phyloP scores from a whole-genome alignment of 805 yeast genomes.

The Metschnikowia picachoensis region DNA sequence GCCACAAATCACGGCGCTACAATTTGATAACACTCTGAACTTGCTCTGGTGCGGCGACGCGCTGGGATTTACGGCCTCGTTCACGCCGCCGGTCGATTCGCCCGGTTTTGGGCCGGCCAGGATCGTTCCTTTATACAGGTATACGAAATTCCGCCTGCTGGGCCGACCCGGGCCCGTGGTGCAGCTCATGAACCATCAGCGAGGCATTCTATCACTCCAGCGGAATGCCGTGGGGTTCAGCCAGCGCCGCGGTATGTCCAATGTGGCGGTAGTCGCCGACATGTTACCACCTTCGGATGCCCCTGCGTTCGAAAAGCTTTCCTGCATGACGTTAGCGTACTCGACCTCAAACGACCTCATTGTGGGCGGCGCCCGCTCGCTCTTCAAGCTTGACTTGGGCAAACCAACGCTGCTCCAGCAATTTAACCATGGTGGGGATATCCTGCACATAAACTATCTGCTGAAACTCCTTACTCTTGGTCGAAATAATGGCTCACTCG shows the following conservation, averaged over 20 bases:
- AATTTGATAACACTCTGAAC: constrained; percentile 70
- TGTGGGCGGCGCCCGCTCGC: constrained; percentile 23
- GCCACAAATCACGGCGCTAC: constrained; percentile 25
- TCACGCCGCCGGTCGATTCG: constrained; percentile 22
- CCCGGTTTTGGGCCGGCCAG: constrained; percentile 7
- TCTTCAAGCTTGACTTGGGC: constrained; percentile 33
- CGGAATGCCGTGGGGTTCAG: constrained; percentile 29
- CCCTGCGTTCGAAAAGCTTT: constrained; percentile 19
- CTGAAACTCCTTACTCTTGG: constrained; percentile 57
- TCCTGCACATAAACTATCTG: constrained; percentile 42
- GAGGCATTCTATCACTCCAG: constrained; percentile 35
- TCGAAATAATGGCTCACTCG: constrained; percentile 55
- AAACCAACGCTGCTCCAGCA: constrained; percentile 23
- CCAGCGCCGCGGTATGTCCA: constrained; percentile 32
- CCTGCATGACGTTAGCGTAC: constrained; percentile 33
- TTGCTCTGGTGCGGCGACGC: constrained; percentile 83
- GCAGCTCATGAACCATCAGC: constrained; percentile 29
- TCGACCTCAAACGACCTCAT: constrained; percentile 29
- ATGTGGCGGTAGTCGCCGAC: constrained; percentile 13
- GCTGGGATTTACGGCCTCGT: constrained; percentile 44
- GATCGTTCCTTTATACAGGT: constrained; percentile 29
- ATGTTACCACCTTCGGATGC: constrained; percentile 7
- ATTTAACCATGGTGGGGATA: constrained; percentile 41
- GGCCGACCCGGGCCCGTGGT: constrained; percentile 19
- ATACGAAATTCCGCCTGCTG: constrained; percentile 33